Evolutionary conservation across 2,329 filamentous ascomycete species (phyloP).

Genomic region (Penicillium digitatum): DNA sequence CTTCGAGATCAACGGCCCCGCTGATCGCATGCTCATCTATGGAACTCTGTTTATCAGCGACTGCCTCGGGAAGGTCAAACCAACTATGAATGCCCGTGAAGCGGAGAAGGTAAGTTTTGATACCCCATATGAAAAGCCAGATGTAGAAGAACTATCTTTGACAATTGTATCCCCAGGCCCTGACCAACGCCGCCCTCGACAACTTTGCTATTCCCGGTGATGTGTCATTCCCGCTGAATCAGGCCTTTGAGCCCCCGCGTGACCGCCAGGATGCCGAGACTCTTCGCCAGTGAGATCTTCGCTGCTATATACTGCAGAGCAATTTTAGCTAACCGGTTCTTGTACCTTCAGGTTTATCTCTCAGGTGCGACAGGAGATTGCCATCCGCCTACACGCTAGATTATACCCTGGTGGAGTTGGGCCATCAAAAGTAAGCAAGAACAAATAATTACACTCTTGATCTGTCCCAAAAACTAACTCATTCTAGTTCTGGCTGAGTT

Average conservation of each 20-base stretch:
- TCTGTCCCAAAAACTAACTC: constrained; percentile 14
- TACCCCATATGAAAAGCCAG: too few species aligned
- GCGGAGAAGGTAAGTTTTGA: constrained; percentile 56
- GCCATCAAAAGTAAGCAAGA: constrained; percentile 57
- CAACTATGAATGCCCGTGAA: constrained; percentile 61
- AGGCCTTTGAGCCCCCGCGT: constrained; percentile 86
- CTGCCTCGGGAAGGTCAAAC: constrained; percentile 81
- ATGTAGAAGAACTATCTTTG: neutral
- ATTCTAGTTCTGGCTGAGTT: constrained; percentile 93
- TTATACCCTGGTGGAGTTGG: constrained; percentile 73
- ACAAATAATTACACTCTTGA: neutral
- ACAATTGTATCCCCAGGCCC: constrained; percentile 57
- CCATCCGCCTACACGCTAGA: constrained; percentile 72
- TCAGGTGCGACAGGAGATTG: constrained; percentile 90
- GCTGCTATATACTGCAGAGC: neutral
- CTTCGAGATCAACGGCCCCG: constrained; percentile 96
- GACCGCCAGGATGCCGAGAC: constrained; percentile 87
- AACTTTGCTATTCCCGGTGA: constrained; percentile 95
- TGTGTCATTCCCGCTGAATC: constrained; percentile 87
- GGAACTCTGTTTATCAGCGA: constrained; percentile 94
- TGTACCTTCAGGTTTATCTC: constrained; percentile 54
- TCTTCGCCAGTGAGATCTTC: constrained; percentile 67
- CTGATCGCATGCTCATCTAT: constrained; percentile 91
- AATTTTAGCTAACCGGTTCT: neutral
- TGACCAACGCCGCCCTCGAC: constrained; percentile 87